Percentiles rank a stretch among this genome's conserved stretches.
Conservation (phyloP, 192 early-diverging fungal genomes). For the Haplosporangium gracile region DNA sequence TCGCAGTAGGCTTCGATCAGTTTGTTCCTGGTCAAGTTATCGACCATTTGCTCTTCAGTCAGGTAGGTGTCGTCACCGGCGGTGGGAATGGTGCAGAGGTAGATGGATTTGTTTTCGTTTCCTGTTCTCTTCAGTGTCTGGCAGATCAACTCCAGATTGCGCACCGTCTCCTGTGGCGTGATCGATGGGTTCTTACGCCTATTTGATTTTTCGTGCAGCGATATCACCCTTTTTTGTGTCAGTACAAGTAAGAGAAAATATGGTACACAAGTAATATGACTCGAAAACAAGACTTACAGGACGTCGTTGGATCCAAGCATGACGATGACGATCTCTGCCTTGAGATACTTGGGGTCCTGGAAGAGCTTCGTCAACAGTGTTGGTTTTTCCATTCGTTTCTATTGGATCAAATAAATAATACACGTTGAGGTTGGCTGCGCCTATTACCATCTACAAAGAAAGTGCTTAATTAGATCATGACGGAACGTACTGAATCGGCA, state of each 20-base stretch:
- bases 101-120: constrained; percentile 41
- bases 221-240: not conserved
- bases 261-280: not conserved
- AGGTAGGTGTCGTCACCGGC: constrained; percentile 51
- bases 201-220: not conserved
- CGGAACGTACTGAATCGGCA: constrained; percentile 44
- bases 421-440: not conserved
- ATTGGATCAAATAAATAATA: not conserved
- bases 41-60: constrained; percentile 24
- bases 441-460: too few species aligned
- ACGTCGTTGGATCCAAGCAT: constrained; percentile 55
- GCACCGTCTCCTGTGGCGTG: constrained; percentile 40
- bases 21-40: constrained; percentile 38
- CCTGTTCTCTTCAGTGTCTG: constrained; percentile 40
- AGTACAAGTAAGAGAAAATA: not conserved
- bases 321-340: constrained; percentile 53
- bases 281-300: constrained; percentile 18
- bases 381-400: constrained; percentile 47
- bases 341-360: constrained; percentile 43
- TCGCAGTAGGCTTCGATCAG: constrained; percentile 41
- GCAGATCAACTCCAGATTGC: constrained; percentile 47
- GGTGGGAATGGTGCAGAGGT: constrained; percentile 49
- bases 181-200: constrained; percentile 34
- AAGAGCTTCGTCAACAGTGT: constrained; percentile 29
- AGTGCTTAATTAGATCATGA: too few species aligned